These are phyloP conservation scores for Thelonectria discophora DNA, from an alignment of 2,329 filamentous ascomycete species.

Conservation along the genomic window DNA sequence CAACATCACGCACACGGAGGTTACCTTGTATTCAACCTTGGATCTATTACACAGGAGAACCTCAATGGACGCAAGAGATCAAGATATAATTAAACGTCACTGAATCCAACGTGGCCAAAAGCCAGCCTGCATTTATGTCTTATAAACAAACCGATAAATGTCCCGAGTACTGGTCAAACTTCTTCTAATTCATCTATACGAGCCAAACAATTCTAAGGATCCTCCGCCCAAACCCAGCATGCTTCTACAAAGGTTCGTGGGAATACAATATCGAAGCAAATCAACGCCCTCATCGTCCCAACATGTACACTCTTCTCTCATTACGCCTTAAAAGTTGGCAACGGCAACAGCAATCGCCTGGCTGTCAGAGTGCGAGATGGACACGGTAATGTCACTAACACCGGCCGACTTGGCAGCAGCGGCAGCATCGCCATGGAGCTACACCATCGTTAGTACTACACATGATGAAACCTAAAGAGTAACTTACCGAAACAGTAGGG, in stretches of 20 bases:
- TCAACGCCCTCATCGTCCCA: slow-evolving; percentile 37
- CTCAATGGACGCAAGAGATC: no score
- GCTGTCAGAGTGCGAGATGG: slow-evolving; percentile 93
- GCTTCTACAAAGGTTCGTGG: slow-evolving; percentile 15
- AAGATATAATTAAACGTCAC: neutral
- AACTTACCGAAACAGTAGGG: slow-evolving; percentile 83
- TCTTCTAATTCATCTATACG: slow-evolving; percentile 34
- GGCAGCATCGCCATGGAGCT: slow-evolving; percentile 89
- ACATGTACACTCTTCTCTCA: slow-evolving; percentile 30
- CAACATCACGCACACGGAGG: no score
- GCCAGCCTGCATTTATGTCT: no score
- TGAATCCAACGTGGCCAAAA: no score
- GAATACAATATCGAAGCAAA: slow-evolving; percentile 39
- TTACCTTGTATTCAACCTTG: no score
- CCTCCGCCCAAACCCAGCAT: slow-evolving; percentile 21
- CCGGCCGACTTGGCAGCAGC: slow-evolving; percentile 85
- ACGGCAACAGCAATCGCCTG: slow-evolving; percentile 96
- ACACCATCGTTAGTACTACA: slow-evolving; percentile 49
- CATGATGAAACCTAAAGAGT: slow-evolving; percentile 23
- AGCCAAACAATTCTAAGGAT: slow-evolving; percentile 33
- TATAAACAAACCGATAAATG: neutral
- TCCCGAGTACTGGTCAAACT: neutral
- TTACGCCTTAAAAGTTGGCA: slow-evolving; percentile 70
- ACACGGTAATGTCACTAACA: slow-evolving; percentile 88
- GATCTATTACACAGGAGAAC: no score